Conservation (phyloP, 2,329 filamentous ascomycete genomes). For the Diaporthe sp. region DNA sequence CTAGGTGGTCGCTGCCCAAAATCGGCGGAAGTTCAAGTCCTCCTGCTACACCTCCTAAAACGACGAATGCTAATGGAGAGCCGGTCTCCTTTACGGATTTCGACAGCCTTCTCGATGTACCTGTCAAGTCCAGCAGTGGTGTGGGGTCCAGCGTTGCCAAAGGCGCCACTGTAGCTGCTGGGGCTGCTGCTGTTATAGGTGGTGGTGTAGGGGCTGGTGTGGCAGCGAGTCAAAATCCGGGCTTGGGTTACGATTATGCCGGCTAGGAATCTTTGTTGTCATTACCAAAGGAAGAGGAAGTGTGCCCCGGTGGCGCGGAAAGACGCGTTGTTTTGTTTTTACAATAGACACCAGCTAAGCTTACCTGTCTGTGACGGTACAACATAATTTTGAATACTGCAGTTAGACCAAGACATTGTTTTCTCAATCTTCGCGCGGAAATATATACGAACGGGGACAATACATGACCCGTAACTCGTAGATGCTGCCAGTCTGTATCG, state of each 20-base stretch:
- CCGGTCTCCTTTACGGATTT: neutral
- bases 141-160: neutral
- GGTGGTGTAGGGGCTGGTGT: neutral
- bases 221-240: neutral
- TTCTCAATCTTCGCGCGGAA: rapidly evolving
- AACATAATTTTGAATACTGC: neutral
- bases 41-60: neutral
- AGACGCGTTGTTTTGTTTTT: neutral
- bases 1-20: neutral
- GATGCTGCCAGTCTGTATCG: too few relatives aligned
- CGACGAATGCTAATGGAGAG: neutral
- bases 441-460: too few relatives aligned
- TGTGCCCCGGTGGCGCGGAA: neutral
- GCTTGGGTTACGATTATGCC: neutral
- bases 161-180: neutral
- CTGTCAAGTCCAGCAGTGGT: neutral
- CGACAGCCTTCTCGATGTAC: neutral
- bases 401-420: neutral
- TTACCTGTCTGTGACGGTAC: neutral
- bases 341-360: neutral
- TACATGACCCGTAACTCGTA: too few relatives aligned
- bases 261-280: neutral
- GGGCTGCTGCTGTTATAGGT: neutral
- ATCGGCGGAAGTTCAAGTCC: neutral
- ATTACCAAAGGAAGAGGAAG: neutral